Evolutionary conservation across 1,284 basidiomycete species (phyloP).

Genomic region (Meripilus lineatus): DNA sequence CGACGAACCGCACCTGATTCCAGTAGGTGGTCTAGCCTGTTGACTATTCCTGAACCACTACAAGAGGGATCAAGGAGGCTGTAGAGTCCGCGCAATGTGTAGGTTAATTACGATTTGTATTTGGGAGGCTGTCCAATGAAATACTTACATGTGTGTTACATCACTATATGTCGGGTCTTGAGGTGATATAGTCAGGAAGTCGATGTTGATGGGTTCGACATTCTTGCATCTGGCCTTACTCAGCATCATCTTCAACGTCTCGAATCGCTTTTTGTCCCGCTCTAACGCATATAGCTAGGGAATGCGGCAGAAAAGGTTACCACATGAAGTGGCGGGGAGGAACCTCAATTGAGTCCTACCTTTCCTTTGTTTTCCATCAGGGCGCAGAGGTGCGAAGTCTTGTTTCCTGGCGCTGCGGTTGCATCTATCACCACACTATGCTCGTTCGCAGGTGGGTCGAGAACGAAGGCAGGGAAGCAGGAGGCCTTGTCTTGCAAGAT

Average conservation of each 20-base stretch:
- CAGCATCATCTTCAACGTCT: slow-evolving; percentile 82
- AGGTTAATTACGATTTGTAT: neutral
- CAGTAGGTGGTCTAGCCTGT: slow-evolving; percentile 81
- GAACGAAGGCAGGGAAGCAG: slow-evolving; percentile 89
- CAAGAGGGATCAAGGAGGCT: slow-evolving; percentile 92
- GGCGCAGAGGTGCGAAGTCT: slow-evolving; percentile 91
- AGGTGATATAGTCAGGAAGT: slow-evolving; percentile 79
- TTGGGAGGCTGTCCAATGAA: neutral
- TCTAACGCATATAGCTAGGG: slow-evolving; percentile 84
- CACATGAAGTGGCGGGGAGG: too few species aligned
- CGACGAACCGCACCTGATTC: slow-evolving; percentile 47
- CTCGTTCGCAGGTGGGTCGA: slow-evolving; percentile 54
- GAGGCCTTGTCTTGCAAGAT: slow-evolving; percentile 98
- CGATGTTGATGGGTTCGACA: slow-evolving; percentile 63
- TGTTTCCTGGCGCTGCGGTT: slow-evolving; percentile 97
- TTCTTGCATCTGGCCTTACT: slow-evolving; percentile 76
- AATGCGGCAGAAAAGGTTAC: neutral
- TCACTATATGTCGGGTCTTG: slow-evolving; percentile 50
- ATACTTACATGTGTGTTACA: slow-evolving; percentile 80
- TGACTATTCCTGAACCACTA: slow-evolving; percentile 89
- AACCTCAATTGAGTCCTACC: too few species aligned
- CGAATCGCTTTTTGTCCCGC: slow-evolving; percentile 72
- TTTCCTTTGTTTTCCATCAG: slow-evolving; percentile 80
- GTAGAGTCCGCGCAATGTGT: slow-evolving; percentile 5
- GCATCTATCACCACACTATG: slow-evolving; percentile 79